Percentiles rank a stretch among this genome's conserved stretches.
These are phyloP conservation scores for Acanthamoeba triangularis DNA, from an alignment of 208 protist species.

Conservation along the genomic window DNA sequence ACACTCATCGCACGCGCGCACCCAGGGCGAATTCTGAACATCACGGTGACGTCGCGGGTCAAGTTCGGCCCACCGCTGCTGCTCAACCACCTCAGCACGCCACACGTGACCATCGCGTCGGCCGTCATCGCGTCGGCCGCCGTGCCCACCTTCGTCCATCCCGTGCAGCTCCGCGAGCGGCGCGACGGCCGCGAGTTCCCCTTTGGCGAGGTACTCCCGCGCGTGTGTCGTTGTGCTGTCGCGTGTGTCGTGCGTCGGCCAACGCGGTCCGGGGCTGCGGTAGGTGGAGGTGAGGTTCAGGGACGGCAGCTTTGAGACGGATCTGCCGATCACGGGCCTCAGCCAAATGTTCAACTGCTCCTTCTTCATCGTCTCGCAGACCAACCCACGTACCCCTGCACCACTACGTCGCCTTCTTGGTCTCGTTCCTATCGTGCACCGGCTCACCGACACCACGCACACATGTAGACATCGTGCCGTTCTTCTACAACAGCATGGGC, in stretches of 20 bases:
- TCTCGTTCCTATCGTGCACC: background rate
- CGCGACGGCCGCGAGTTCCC: conserved; percentile 16
- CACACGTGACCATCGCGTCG: conserved; percentile 47
- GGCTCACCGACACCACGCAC: background rate
- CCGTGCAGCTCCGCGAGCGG: background rate
- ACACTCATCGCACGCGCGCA: too few species aligned
- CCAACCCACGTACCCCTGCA: conserved; percentile 7
- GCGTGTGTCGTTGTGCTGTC: background rate
- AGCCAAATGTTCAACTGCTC: conserved; percentile 61
- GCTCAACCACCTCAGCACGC: conserved; percentile 49
- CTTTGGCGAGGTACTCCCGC: background rate
- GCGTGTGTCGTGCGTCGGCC: background rate
- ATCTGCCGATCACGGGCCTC: conserved; percentile 40
- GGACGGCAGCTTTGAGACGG: conserved; percentile 58
- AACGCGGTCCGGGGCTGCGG: background rate
- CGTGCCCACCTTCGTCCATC: conserved; percentile 54
- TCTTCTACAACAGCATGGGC: conserved; percentile 66
- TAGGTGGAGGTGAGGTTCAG: conserved; percentile 5
- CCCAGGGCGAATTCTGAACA: conserved; percentile 35
- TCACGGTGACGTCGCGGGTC: conserved; percentile 47
- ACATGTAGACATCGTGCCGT: conserved; percentile 30
- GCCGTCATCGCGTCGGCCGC: conserved; percentile 51
- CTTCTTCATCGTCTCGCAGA: conserved; percentile 60
- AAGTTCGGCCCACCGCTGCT: conserved; percentile 38
- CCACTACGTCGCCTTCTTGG: background rate